Evolutionary conservation across 2,329 filamentous ascomycete genomes (phyloP).

Genomic region (Diaporthe vaccinii): DNA sequence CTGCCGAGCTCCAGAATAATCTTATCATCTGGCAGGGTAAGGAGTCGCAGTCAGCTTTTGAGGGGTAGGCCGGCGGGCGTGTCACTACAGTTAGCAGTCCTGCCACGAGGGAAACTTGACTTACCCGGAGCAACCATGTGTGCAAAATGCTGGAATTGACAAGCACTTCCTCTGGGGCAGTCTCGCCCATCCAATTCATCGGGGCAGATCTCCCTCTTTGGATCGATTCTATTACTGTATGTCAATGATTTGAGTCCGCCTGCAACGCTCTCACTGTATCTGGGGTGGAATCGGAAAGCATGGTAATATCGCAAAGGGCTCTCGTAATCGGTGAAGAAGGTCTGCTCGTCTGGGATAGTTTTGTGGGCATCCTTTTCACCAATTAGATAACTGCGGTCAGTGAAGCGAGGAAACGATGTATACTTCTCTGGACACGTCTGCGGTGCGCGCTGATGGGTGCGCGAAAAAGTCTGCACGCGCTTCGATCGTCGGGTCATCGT

Average conservation of each 20-base stretch:
- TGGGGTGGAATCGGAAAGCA: slow-evolving; percentile 90
- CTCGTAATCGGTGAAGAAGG: slow-evolving; percentile 73
- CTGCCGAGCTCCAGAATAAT: slow-evolving; percentile 80
- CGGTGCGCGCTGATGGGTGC: slow-evolving; percentile 33
- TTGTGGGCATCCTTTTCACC: slow-evolving; percentile 41
- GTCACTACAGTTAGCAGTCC: slow-evolving; percentile 42
- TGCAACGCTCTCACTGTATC: slow-evolving; percentile 76
- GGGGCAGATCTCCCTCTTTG: slow-evolving; percentile 79
- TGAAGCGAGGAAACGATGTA: slow-evolving; percentile 48
- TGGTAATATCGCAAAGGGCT: slow-evolving; percentile 87
- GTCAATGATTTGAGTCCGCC: slow-evolving; percentile 91
- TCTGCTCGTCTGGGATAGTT: slow-evolving; percentile 34
- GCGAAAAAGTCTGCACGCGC: slow-evolving; percentile 44
- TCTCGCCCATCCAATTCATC: slow-evolving; percentile 77
- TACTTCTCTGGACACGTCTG: slow-evolving; percentile 58
- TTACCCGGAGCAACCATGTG: slow-evolving; percentile 81
- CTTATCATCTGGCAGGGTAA: slow-evolving; percentile 72
- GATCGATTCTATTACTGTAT: slow-evolving; percentile 92
- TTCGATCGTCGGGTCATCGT: slow-evolving; percentile 42
- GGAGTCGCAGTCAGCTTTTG: slow-evolving; percentile 62
- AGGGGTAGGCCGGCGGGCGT: slow-evolving; percentile 50
- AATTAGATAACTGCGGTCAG: slow-evolving; percentile 43
- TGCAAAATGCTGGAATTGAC: slow-evolving; percentile 84
- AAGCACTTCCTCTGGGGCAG: slow-evolving; percentile 79
- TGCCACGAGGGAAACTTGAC: slow-evolving; percentile 55